A percentile compares a stretch with the other conserved stretches of the same genome.
These are phyloP conservation scores for Chaetoscypha palmicola DNA, from an alignment of 2,329 filamentous ascomycete genomes.

Conservation along the genomic window DNA sequence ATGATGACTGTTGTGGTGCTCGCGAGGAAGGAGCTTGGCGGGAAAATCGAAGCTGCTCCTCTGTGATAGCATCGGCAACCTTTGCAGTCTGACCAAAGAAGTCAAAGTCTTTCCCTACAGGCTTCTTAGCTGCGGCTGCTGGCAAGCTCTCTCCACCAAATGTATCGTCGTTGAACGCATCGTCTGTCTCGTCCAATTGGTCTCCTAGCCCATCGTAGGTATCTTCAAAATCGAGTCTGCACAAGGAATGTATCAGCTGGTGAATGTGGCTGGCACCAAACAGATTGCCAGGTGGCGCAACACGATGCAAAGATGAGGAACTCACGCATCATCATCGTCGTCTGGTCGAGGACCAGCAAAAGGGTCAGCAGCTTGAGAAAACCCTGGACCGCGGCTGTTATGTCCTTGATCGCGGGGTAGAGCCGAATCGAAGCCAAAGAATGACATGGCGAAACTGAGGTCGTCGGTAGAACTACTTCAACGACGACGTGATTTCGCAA, in stretches of 20 bases:
- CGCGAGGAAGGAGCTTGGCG: conserved; percentile 60
- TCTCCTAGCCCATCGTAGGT: conserved; percentile 94
- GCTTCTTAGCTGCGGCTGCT: conserved; percentile 36
- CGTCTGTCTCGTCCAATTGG: conserved; percentile 82
- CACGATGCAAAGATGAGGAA: conserved; percentile 11
- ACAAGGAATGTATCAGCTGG: conserved; percentile 6
- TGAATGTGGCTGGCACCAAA: too few relatives aligned
- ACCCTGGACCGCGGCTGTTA: conserved; percentile 65
- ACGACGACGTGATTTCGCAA: background rate
- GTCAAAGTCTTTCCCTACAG: conserved; percentile 88
- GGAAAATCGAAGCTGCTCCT: conserved; percentile 81
- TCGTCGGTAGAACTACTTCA: too few relatives aligned
- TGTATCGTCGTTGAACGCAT: conserved; percentile 95
- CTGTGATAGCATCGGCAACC: conserved; percentile 76
- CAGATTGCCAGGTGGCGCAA: too few relatives aligned
- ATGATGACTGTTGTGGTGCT: conserved; percentile 35
- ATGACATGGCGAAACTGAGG: conserved; percentile 60
- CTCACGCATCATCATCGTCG: conserved; percentile 45
- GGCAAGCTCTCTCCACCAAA: conserved; percentile 54
- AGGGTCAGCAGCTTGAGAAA: conserved; percentile 76
- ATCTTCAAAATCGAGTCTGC: conserved; percentile 82
- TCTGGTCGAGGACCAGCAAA: conserved; percentile 68
- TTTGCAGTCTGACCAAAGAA: conserved; percentile 92
- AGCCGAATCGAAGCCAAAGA: conserved; percentile 79
- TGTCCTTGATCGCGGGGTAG: conserved; percentile 58